Conservation (phyloP, 208 protist genomes). For the Trypanosoma melophagium region DNA sequence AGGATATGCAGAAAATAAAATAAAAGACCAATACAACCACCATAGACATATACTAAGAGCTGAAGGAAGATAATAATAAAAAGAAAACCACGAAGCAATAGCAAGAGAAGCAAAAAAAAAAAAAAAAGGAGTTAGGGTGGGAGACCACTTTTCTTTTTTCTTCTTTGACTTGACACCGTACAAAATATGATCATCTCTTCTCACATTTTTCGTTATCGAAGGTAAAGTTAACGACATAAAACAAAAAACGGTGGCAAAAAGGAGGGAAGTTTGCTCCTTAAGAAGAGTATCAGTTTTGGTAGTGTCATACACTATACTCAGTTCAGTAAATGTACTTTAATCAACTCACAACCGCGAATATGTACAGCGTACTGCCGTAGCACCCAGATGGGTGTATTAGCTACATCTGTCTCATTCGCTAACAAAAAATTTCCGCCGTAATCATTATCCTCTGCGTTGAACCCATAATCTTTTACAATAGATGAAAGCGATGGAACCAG, state of each 20-base stretch:
- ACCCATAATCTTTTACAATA: not conserved
- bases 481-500: constrained; percentile 5
- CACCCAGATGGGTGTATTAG: constrained; percentile 3
- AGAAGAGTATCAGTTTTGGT: not conserved
- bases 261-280: not conserved
- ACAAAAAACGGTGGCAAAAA: not conserved
- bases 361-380: constrained; percentile 25
- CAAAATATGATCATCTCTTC: too few relatives aligned
- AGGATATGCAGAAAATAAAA: too few relatives aligned
- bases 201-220: constrained; percentile 1
- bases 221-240: not conserved
- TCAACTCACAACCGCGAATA: constrained; percentile 18
- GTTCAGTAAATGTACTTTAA: constrained; percentile 16
- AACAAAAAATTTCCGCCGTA: not conserved
- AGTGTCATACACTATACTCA: not conserved
- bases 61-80: too few relatives aligned
- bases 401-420: not conserved
- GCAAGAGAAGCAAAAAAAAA: too few relatives aligned
- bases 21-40: too few relatives aligned
- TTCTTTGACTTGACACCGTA: too few relatives aligned
- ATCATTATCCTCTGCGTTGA: not conserved
- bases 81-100: too few relatives aligned
- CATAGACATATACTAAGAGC: too few relatives aligned
- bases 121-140: too few relatives aligned
- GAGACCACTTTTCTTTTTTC: not conserved